phyloP scores from a whole-genome alignment of 2,329 filamentous ascomycete genomes.

The Aureobasidium lini region DNA sequence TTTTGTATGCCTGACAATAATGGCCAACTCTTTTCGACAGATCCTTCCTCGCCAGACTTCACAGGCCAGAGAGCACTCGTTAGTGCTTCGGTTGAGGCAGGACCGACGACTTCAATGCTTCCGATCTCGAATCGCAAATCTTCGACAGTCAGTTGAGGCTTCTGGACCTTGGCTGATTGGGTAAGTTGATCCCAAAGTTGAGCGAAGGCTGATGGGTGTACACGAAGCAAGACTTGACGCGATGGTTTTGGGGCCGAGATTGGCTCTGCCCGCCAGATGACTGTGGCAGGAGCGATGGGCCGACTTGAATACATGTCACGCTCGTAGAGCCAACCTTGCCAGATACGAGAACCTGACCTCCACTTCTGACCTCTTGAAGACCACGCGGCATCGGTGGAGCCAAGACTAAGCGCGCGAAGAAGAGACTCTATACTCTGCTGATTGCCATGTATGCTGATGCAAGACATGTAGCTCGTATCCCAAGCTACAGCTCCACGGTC shows the following conservation, averaged over 20 bases:
- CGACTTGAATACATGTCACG: slow-evolving; percentile 42
- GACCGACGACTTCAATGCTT: slow-evolving; percentile 62
- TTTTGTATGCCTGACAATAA: slow-evolving; percentile 56
- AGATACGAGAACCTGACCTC: slow-evolving; percentile 54
- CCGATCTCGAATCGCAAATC: slow-evolving; percentile 67
- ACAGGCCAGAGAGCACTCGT: slow-evolving; percentile 57
- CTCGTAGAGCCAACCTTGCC: slow-evolving; percentile 53
- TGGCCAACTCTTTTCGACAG: slow-evolving; percentile 36
- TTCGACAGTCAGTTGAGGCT: slow-evolving; percentile 55
- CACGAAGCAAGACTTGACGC: slow-evolving; percentile 58
- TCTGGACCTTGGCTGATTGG: slow-evolving; percentile 51
- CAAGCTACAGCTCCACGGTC: slow-evolving; percentile 73
- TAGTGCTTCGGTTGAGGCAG: slow-evolving; percentile 72
- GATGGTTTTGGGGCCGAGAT: slow-evolving; percentile 7
- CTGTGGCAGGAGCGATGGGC: slow-evolving; percentile 61
- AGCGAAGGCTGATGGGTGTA: slow-evolving; percentile 75
- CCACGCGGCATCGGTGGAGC: slow-evolving; percentile 46
- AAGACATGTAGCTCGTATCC: slow-evolving; percentile 93
- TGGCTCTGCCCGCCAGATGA: slow-evolving; percentile 62
- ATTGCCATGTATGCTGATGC: slow-evolving; percentile 67
- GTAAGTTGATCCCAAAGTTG: slow-evolving; percentile 60
- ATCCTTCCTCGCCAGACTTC: slow-evolving; percentile 22
- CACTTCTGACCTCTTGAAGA: slow-evolving; percentile 61
- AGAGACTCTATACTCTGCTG: slow-evolving; percentile 57
- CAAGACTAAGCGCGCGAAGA: slow-evolving; percentile 58